Evolutionary conservation across 169 alveolate species (phyloP), one percentile per base, ranked within the genome.

Genomic region (Besnoitia besnoiti): DNA sequence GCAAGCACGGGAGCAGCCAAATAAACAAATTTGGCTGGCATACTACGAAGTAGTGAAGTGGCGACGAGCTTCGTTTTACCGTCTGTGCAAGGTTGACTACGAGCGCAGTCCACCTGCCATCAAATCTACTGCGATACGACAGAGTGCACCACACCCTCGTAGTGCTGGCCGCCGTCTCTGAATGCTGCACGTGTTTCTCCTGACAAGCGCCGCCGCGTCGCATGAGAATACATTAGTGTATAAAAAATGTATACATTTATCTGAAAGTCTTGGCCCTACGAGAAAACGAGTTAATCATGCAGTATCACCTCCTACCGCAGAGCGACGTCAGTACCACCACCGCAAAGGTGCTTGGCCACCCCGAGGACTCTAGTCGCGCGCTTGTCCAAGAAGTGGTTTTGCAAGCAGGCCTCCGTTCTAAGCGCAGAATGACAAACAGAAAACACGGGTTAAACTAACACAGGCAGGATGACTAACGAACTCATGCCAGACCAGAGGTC

Each of bases 311-410:
- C 93, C 46, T 89, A 91, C 94, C 90, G 76, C 50, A 91, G 88
- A 47, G 94, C 94, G 37, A 91, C 91, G 62, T 91, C 94, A 8
- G 94, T 82, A 2, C 94, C 94, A 12, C 82, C 91, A 14, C 94
- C 94, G 49, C 94, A 91, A 62, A 91, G 73, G 67, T 91, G 94
- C 76, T 91, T 91, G 46, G 94, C 94, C 27, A 91, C 91, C 51
- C 91, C 94, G 16, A 91, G 79, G n/a, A 91, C 94, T 7, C 37
- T 27, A 19, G 73, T 30, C 4, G 80, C 67, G 67, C 55, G 76
- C 37, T 55, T 82, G 82, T 59, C 77, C 79, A 80, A 49, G 88
- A 91, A 91, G 37, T 91, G 94, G 30, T 46, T 76, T 75, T 39
- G 39, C 79, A 91, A 40, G 80, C 39, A 16, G 0, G 33, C 62